A percentile compares a stretch with the other conserved stretches of the same genome.
Evolutionary conservation across 2,329 filamentous ascomycete genomes (phyloP).

Genomic region (Eutypella sp.): DNA sequence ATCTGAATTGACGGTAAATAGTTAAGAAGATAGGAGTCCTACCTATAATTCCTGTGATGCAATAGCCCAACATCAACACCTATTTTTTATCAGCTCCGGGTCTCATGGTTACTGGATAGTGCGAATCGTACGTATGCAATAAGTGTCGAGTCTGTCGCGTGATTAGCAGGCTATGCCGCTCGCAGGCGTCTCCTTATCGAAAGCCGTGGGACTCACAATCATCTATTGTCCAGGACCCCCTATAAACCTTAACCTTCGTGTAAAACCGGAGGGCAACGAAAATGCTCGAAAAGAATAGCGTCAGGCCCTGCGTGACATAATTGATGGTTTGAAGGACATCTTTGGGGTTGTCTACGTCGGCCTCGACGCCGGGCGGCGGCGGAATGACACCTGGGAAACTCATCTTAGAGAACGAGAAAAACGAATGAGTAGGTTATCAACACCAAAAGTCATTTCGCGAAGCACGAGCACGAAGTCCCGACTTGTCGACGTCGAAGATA

Average conservation of each 20-base stretch:
- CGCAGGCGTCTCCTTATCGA: neutral
- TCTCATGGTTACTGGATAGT: neutral
- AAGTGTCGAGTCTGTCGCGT: neutral
- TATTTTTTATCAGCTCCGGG: constrained; percentile 2
- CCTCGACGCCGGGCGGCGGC: constrained; percentile 20
- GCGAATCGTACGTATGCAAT: neutral
- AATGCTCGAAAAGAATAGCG: constrained; percentile 18
- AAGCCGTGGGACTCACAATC: constrained; percentile 22
- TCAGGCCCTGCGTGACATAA: constrained; percentile 23
- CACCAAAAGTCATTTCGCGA: neutral
- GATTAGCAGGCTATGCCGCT: neutral
- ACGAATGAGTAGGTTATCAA: neutral
- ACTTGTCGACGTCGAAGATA: no score
- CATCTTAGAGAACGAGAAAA: neutral
- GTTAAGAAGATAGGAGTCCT: neutral
- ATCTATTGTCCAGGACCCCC: constrained; percentile 14
- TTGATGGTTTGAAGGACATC: constrained; percentile 23
- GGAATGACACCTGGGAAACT: constrained; percentile 14
- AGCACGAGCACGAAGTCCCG: no score
- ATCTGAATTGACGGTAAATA: neutral
- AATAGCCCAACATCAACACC: constrained; percentile 26
- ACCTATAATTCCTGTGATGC: constrained; percentile 19
- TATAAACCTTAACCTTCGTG: constrained; percentile 16
- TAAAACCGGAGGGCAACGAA: constrained; percentile 22
- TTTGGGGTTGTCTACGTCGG: constrained; percentile 20